Evolutionary conservation across 169 alveolate genomes (phyloP).

Genomic region (Plasmodium vivax): DNA sequence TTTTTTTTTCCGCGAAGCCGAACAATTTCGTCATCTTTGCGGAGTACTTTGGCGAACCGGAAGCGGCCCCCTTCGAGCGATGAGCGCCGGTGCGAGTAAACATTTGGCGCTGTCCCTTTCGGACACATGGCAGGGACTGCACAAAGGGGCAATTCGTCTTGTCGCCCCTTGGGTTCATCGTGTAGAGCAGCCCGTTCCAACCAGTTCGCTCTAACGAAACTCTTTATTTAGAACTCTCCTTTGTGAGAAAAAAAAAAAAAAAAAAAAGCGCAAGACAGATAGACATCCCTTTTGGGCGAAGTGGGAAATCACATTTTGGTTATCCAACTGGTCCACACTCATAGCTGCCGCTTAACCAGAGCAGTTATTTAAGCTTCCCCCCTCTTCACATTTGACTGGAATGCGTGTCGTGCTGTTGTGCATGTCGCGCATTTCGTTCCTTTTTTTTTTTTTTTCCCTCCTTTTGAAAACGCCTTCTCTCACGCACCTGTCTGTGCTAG

Average conservation of each 20-base stretch:
- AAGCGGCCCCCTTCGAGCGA: not conserved
- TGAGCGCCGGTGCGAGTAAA: not conserved
- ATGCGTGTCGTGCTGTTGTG: not conserved
- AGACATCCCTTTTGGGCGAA: not conserved
- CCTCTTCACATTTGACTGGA: constrained; percentile 1
- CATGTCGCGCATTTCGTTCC: not conserved
- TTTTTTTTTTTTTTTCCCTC: not conserved
- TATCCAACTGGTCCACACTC: not conserved
- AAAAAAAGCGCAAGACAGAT: not conserved
- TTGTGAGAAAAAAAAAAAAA: not conserved
- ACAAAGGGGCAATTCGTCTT: not conserved
- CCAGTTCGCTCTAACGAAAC: not conserved
- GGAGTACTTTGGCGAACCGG: constrained; percentile 12
- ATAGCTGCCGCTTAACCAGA: not conserved
- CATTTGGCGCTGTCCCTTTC: not conserved
- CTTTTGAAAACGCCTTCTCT: not conserved
- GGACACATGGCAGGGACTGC: not conserved
- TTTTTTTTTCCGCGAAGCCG: constrained; percentile 37
- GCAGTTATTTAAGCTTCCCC: not conserved
- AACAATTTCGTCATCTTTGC: constrained; percentile 43
- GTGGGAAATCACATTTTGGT: not conserved
- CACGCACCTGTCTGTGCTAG: not conserved
- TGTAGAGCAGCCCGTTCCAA: not conserved
- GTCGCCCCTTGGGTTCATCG: not conserved
- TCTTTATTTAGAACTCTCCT: not conserved